Evolutionary conservation across 139 green algal species (phyloP).

Genomic region (Deuterostichococcus epilithicus): DNA sequence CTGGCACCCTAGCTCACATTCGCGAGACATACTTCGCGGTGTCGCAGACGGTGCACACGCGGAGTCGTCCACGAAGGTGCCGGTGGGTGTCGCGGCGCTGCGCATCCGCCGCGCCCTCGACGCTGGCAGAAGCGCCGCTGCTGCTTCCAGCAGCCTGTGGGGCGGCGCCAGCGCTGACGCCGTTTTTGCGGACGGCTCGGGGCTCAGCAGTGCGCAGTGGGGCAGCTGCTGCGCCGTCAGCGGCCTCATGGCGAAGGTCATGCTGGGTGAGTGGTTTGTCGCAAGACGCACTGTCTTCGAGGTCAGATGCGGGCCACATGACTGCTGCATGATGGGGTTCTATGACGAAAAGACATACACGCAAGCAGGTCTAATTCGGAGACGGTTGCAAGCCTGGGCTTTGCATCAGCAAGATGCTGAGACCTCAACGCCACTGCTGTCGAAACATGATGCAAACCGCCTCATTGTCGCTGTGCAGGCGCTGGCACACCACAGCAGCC

Average conservation of each 20-base stretch:
- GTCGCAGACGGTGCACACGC: neutral
- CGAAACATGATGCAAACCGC: too few species aligned
- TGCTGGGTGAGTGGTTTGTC: neutral
- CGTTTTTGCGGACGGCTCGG: neutral
- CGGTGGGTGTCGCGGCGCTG: constrained; percentile 3
- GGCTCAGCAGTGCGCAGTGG: neutral
- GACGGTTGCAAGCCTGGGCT: too few species aligned
- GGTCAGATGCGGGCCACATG: too few species aligned
- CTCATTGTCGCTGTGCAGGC: too few species aligned
- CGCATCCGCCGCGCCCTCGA: neutral
- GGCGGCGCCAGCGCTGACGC: neutral
- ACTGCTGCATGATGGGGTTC: too few species aligned
- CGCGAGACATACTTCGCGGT: too few species aligned
- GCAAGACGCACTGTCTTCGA: neutral
- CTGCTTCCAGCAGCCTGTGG: constrained; percentile 1
- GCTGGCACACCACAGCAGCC: too few species aligned
- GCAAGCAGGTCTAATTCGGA: too few species aligned
- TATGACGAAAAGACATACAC: neutral
- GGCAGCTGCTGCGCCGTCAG: neutral
- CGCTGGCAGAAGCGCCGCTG: too few species aligned
- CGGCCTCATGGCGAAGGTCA: constrained; percentile 1
- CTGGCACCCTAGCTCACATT: too few species aligned
- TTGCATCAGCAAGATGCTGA: too few species aligned
- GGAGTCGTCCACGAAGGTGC: neutral
- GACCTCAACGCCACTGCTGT: too few species aligned